Base-by-base conservation (phyloP, 495 filamentous ascomycete genomes). In the Trichoderma parareesei region DNA sequence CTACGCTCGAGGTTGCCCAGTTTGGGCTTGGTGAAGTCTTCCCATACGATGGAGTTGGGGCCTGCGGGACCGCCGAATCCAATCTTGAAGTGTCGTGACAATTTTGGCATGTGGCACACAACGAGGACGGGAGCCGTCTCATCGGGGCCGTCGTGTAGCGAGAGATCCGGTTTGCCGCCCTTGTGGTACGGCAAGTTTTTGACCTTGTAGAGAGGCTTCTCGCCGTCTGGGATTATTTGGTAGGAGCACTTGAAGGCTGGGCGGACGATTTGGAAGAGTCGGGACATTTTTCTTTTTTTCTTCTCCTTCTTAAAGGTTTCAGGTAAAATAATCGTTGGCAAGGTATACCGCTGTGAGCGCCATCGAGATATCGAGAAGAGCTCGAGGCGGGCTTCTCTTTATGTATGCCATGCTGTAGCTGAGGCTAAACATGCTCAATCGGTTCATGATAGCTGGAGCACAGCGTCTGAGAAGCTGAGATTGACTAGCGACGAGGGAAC, bases 51-150 rank as follows among this genome's bases (percentile, higher is more conserved):
- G 33, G 53, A 5, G 7, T 57, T 27, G 33, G 20, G 20, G 53
- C 27, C 27, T 13, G 53, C 13, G 33, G 53, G 53, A 57, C 37
- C 53, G 27, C 53, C 53, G 53, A 57, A 57, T 38, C 53, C 53
- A 57, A 57, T 57, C 53, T 57, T 57, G 27, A 33, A 57, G 27
- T 57, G 53, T 27, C 53, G 53, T 33, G 53, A 57, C 10, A 57
- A 37, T 10, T 57, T 57, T 33, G 53, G 53, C 20, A 57, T 35
- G 10, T 57, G 27, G 53, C 53, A 57, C 53, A 35, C 4, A 9
- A 16, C 20, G 9, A 57, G 53, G 27, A 57, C 18, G 9, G 53
- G 53, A 7, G 53, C 27, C 7, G 53, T 16, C 27, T 35, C 7
- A 7, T 57, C 53, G 27, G 53, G 53, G 14, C 53, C 53, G 33